Base-by-base conservation (phyloP, 1,284 basidiomycete genomes). In the Cryptococcus maquisensis region DNA sequence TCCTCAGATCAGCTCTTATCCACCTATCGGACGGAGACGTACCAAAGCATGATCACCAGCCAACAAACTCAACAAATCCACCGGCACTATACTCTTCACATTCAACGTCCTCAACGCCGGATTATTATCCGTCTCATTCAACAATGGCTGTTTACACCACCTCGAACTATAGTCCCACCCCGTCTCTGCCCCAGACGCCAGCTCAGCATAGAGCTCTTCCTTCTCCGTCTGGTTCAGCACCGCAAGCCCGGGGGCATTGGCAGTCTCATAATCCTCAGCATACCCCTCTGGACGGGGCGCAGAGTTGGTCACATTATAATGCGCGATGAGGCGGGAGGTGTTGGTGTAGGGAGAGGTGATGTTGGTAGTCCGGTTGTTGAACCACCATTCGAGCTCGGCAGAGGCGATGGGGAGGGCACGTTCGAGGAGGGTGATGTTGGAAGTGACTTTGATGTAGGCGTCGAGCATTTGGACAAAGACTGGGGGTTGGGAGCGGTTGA, bases 401-500 rank as follows among this genome's bases (percentile, higher is more conserved):
- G 86, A 83, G 5, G 84, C 81, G 28, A 85, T 70, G 9, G 85
- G 84, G 0, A 88, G 72, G 2, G 83, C 86, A 21, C 84, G 81
- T 24, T 76, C 66, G n/a, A 88, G 79, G 53, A 88, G 81, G 6
- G 80, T 77, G 1, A 78, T 81, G 68, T 88, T 86, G 38, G 82
- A 81, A 3, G 83, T 83, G 6, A 75, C 76, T 12, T 79, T 72
- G 38, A 87, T 78, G 60, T 87, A 88, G 51, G 80, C 79, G 41
- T 79, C 79, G n/a, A 88, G 76, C 86, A 88, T 88, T 65, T 86
- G 85, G 44, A 86, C 83, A 74, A 92, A 92, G 36, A 94, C 69
- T 3, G 92, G 91, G 9, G 92, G 91, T 72, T 96, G 92, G 24
- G 90, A 93, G 49, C 92, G 84, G 68, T 94, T 83, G 59, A 95